Evolutionary conservation across 148 eudicot genomes (phyloP), one percentile per base, ranked within the genome.

Genomic region (Euryodendron excelsum): DNA sequence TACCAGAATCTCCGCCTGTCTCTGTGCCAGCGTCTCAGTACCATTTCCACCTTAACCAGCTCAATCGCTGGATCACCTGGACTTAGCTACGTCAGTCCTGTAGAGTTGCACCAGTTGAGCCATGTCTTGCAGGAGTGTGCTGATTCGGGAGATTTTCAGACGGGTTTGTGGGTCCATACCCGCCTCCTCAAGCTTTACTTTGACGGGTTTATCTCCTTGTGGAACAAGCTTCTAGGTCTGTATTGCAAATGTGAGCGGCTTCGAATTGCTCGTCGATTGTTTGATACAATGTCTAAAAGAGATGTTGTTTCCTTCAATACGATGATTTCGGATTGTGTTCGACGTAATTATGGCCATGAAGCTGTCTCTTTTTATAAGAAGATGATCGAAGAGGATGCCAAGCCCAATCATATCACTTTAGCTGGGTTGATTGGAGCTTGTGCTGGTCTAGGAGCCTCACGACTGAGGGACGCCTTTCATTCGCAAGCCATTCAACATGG

Each of bases 231-330:
- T 13, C 77, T 85, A 6, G 33, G 21, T 9, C 2, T 78, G 36
- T 83, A 80, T 14, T 20, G 56, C 20, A 27, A 59, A 34, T 56
- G 65, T 20, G 80, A 66, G 31, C 37, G 39, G 36, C 47, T 64
- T 20, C 9, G 25, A 12, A 6, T 67, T 50, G 86, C 86, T 2
- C 21, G 80, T 27, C 21, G 74, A 27, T 13, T 86, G 82, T 86
- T 86, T 30, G 89, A 84, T 69, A 30, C 33, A 72, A 86, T 86
- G 86, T 68, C 83, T 77, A 52, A 81, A 68, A 81, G 89, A 68
- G 81, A 86, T 59, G 85, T 79, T 14, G 85, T 85, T 63, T 73
- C 75, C 1, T 85, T 76, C 41, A 84, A 81, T 59, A 77, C 85
- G 1, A 72, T 86, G 78, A 77, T 81, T 52, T 78, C 80, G 23